These are phyloP conservation scores for Diospyros kaki DNA, from an alignment of 148 eudicot species.

Conservation along the genomic window DNA sequence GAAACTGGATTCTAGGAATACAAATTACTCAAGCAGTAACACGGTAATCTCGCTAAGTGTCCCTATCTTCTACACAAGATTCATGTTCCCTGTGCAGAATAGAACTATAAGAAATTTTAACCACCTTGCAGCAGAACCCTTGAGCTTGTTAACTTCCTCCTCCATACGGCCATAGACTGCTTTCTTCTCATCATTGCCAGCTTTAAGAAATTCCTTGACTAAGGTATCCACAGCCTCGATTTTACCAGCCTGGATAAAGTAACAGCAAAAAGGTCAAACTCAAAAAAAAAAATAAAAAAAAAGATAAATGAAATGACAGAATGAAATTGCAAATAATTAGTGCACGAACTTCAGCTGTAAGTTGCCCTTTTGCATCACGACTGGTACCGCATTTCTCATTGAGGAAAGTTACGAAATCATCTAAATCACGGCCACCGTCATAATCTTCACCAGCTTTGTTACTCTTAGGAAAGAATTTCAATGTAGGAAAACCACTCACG, in stretches of 20 bases:
- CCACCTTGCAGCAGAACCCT: slow-evolving; percentile 84
- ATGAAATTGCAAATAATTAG: background rate
- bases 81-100: background rate
- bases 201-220: slow-evolving; percentile 79
- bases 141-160: slow-evolving; percentile 80
- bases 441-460: slow-evolving; percentile 98
- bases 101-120: slow-evolving; percentile 1
- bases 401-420: slow-evolving; percentile 75
- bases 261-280: background rate
- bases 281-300: background rate
- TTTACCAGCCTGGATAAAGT: slow-evolving; percentile 63
- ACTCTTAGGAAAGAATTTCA: slow-evolving; percentile 90
- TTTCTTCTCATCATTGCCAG: slow-evolving; percentile 70
- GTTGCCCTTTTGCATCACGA: slow-evolving; percentile 81
- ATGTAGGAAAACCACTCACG: slow-evolving; percentile 86
- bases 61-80: background rate
- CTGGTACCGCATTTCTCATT: slow-evolving; percentile 88
- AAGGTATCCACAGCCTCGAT: slow-evolving; percentile 52
- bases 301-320: background rate
- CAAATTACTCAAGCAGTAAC: background rate
- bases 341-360: slow-evolving; percentile 58
- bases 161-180: slow-evolving; percentile 52
- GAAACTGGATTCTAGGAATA: background rate
- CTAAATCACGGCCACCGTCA: slow-evolving; percentile 80
- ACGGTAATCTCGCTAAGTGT: background rate